Conservation (phyloP, 2,329 filamentous ascomycete genomes). For the Claviceps digitariae region DNA sequence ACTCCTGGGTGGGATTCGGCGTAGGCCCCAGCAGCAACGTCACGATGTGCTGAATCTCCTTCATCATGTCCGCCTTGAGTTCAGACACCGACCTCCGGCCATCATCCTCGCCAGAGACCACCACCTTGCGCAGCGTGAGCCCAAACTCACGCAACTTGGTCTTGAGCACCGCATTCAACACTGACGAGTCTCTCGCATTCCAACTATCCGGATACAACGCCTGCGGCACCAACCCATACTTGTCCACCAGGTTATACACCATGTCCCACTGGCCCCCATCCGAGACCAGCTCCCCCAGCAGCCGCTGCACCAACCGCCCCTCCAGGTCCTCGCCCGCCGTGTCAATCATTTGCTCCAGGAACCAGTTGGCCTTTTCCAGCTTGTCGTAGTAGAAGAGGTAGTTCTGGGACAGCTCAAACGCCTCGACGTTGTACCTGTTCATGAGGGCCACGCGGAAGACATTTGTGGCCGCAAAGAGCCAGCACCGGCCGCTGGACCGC, state of each 20-base stretch:
- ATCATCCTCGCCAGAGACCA: too few relatives aligned
- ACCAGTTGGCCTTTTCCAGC: conserved; percentile 82
- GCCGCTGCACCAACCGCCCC: conserved; percentile 54
- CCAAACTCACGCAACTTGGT: conserved; percentile 81
- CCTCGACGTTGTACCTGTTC: conserved; percentile 63
- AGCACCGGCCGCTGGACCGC: conserved; percentile 68
- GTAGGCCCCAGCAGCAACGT: conserved; percentile 72
- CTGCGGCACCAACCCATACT: conserved; percentile 83
- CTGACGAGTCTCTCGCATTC: conserved; percentile 58
- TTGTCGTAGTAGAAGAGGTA: conserved; percentile 94
- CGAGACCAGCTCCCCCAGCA: conserved; percentile 54
- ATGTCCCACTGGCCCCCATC: conserved; percentile 92
- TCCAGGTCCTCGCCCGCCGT: conserved; percentile 60
- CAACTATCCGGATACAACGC: conserved; percentile 68
- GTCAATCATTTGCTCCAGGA: conserved; percentile 70
- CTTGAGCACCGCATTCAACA: conserved; percentile 62
- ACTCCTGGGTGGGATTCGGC: conserved; percentile 52
- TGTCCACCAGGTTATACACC: conserved; percentile 72
- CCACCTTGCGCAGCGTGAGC: conserved; percentile 45
- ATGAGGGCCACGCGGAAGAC: conserved; percentile 81
- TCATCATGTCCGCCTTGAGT: conserved; percentile 59
- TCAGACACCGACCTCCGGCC: background rate
- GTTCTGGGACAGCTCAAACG: conserved; percentile 75
- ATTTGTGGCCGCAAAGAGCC: conserved; percentile 87
- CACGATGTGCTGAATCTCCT: conserved; percentile 68